Conservation (phyloP, 2,329 filamentous ascomycete species). For the Cucurbitaria berberidis region DNA sequence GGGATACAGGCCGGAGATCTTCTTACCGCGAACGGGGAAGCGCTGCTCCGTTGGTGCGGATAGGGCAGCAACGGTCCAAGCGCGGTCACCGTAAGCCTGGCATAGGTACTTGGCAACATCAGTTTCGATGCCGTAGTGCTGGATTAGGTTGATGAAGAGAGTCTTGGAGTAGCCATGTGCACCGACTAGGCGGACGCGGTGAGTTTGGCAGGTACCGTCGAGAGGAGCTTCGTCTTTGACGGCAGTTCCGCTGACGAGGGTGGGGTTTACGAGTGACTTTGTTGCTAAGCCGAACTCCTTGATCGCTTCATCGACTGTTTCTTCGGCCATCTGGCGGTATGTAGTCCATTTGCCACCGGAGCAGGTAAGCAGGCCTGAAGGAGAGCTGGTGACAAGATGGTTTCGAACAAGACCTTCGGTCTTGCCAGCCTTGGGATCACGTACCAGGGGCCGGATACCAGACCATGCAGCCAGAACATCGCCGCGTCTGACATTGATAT, state of each 20-base stretch:
- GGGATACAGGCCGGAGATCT: conserved; percentile 81
- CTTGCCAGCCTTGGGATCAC: conserved; percentile 83
- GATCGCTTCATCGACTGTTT: conserved; percentile 82
- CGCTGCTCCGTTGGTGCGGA: conserved; percentile 77
- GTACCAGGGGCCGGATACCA: conserved; percentile 83
- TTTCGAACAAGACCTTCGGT: conserved; percentile 88
- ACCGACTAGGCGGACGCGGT: conserved; percentile 79
- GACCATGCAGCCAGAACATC: conserved; percentile 93
- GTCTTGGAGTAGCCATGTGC: conserved; percentile 89
- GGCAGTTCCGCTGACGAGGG: conserved; percentile 72
- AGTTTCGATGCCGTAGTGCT: conserved; percentile 90
- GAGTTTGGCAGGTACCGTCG: conserved; percentile 81
- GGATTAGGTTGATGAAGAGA: conserved; percentile 92
- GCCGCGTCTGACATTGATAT: conserved; percentile 82
- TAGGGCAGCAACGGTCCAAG: conserved; percentile 86
- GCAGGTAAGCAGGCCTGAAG: conserved; percentile 80
- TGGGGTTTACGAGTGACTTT: conserved; percentile 63
- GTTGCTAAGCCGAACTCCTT: conserved; percentile 69
- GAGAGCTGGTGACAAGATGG: conserved; percentile 80
- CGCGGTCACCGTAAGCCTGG: conserved; percentile 87
- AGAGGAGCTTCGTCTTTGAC: conserved; percentile 74
- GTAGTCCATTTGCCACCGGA: conserved; percentile 94
- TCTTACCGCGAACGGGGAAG: conserved; percentile 82
- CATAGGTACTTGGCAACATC: conserved; percentile 90
- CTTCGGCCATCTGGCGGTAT: conserved; percentile 91